These are phyloP conservation scores for Fonsecaea multimorphosa DNA, from an alignment of 2,329 filamentous ascomycete species.

Conservation along the genomic window DNA sequence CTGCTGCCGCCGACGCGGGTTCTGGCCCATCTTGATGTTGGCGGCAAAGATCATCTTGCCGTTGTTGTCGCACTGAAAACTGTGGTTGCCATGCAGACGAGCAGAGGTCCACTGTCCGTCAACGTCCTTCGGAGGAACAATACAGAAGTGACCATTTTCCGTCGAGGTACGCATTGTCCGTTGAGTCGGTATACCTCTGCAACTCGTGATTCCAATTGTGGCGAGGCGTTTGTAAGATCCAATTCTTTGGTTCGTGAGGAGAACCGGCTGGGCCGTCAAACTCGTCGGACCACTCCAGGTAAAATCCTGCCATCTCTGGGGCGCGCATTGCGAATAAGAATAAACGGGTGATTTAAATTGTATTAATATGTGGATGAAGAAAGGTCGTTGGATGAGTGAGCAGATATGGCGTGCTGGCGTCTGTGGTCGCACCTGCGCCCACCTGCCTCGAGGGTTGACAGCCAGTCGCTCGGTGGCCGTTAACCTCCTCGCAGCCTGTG, in stretches of 20 bases:
- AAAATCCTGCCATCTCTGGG: constrained; percentile 1
- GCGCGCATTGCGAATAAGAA: neutral
- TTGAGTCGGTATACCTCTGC: constrained; percentile 7
- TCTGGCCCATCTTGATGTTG: constrained; percentile 7
- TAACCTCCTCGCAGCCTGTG: neutral
- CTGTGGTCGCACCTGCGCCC: neutral
- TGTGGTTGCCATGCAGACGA: neutral
- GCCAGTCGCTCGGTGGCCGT: neutral
- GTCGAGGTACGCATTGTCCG: neutral
- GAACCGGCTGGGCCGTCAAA: constrained; percentile 5
- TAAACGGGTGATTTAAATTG: neutral
- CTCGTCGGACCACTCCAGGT: neutral
- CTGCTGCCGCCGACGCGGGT: neutral
- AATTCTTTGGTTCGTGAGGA: neutral
- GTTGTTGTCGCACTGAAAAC: neutral
- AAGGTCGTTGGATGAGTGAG: neutral
- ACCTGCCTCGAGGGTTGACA: neutral
- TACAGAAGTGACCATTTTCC: neutral
- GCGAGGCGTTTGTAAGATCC: neutral
- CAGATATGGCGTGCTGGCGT: neutral
- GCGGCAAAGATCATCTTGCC: constrained; percentile 11
- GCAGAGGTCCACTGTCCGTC: constrained; percentile 7
- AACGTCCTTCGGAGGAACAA: neutral
- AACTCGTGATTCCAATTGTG: neutral
- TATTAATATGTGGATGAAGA: neutral